These are phyloP conservation scores for Salinomyces thailandicus DNA, from an alignment of 2,329 filamentous ascomycete species.

Conservation along the genomic window DNA sequence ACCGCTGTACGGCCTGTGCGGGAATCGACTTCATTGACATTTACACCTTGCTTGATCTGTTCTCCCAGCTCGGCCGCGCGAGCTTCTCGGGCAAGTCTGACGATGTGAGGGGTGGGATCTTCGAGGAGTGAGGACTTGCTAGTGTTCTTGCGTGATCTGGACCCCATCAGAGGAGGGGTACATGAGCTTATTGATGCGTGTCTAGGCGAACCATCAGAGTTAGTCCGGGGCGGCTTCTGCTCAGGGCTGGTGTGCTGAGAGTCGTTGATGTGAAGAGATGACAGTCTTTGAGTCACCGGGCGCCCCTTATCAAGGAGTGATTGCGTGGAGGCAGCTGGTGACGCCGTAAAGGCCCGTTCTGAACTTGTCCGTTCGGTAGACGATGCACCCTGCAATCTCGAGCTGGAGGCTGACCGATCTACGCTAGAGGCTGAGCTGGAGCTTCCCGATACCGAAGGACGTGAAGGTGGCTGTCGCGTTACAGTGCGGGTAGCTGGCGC, in stretches of 20 bases:
- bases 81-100: constrained; percentile 4
- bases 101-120: constrained; percentile 1
- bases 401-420: not conserved
- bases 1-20: constrained; percentile 5
- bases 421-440: not conserved
- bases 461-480: not conserved
- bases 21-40: constrained; percentile 8
- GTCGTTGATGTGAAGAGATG: constrained; percentile 2
- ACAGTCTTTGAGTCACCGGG: constrained; percentile 6
- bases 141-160: not conserved
- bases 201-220: constrained; percentile 4
- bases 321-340: not conserved
- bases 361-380: not conserved
- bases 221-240: constrained; percentile 2
- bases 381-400: not conserved
- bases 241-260: constrained; percentile 7
- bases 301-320: constrained; percentile 4
- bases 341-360: not conserved
- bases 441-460: not conserved
- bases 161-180: not conserved
- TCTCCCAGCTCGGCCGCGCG: constrained; percentile 2
- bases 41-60: constrained; percentile 3
- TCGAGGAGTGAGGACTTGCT: not conserved
- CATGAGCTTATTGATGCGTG: not conserved
- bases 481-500: not conserved